Percentiles rank a stretch among this genome's conserved stretches.
Conservation (phyloP, 495 filamentous ascomycete genomes). For the Lentithecium fluviatile region DNA sequence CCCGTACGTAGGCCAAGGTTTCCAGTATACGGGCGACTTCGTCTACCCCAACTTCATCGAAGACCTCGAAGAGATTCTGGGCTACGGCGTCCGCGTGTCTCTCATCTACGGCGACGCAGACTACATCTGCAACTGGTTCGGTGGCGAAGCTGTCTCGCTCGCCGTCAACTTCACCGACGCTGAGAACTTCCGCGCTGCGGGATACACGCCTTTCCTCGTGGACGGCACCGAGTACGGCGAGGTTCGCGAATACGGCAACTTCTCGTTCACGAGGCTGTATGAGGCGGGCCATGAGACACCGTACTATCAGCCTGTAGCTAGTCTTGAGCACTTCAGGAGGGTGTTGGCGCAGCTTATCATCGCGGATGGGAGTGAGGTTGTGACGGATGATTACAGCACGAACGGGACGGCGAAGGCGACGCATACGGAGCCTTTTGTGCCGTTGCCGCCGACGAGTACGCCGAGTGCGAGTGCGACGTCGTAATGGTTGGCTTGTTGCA, state of each 20-base stretch:
- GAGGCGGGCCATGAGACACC: slow-evolving; percentile 47
- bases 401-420: slow-evolving; percentile 54
- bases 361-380: slow-evolving; percentile 23
- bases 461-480: slow-evolving; percentile 5
- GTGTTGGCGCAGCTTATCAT: slow-evolving; percentile 5
- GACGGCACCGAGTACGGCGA: slow-evolving; percentile 46
- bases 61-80: slow-evolving; percentile 51
- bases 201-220: slow-evolving; percentile 51
- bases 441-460: slow-evolving; percentile 41
- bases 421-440: slow-evolving; percentile 57
- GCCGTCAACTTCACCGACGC: slow-evolving; percentile 50
- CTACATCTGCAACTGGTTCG: slow-evolving; percentile 48
- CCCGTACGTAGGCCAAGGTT: slow-evolving; percentile 43
- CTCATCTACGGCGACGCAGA: slow-evolving; percentile 53
- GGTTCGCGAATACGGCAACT: slow-evolving; percentile 49
- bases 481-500: neutral
- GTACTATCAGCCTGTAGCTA: slow-evolving; percentile 31
- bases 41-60: slow-evolving; percentile 47
- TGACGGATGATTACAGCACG: slow-evolving; percentile 50
- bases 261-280: slow-evolving; percentile 48
- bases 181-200: slow-evolving; percentile 53
- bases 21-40: slow-evolving; percentile 52
- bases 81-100: slow-evolving; percentile 48
- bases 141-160: slow-evolving; percentile 51
- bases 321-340: slow-evolving; percentile 21